Evolutionary conservation across 495 filamentous ascomycete species (phyloP).

Genomic region (Opeltia flavorubescens): DNA sequence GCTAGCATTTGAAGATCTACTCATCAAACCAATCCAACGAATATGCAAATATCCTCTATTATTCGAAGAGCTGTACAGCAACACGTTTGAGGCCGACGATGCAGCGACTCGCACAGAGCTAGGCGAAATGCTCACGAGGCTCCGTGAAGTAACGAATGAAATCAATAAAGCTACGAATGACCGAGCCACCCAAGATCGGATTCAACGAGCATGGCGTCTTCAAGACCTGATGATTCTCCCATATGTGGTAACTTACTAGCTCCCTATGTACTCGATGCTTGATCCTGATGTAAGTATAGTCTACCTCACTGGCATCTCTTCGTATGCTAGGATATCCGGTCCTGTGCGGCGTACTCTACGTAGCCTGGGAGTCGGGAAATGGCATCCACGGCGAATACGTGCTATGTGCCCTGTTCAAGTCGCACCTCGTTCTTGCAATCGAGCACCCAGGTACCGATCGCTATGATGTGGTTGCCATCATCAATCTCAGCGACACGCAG

Average conservation of each 20-base stretch:
- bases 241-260: slow-evolving; percentile 40
- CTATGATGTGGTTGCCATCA: slow-evolving; percentile 61
- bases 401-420: slow-evolving; percentile 72
- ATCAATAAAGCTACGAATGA: slow-evolving; percentile 68
- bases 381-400: slow-evolving; percentile 65
- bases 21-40: slow-evolving; percentile 94
- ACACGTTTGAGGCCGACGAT: slow-evolving; percentile 73
- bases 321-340: slow-evolving; percentile 67
- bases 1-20: slow-evolving; percentile 66
- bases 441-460: slow-evolving; percentile 41
- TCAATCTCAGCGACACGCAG: slow-evolving; percentile 54
- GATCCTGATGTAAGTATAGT: slow-evolving; percentile 8
- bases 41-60: slow-evolving; percentile 87
- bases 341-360: slow-evolving; percentile 76
- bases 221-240: slow-evolving; percentile 65
- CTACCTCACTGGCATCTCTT: slow-evolving; percentile 36
- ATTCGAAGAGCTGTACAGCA: slow-evolving; percentile 64
- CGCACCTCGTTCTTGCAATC: slow-evolving; percentile 66
- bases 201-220: slow-evolving; percentile 63
- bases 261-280: slow-evolving; percentile 1
- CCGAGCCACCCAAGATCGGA: slow-evolving; percentile 33
- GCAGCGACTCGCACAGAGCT: slow-evolving; percentile 67
- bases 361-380: slow-evolving; percentile 60
- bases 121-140: slow-evolving; percentile 52
- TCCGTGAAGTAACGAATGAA: slow-evolving; percentile 55